A percentile compares a stretch with the other conserved stretches of the same genome.
phyloP scores from a whole-genome alignment of 176 grass and related monocot species.

The Oryza officinalis region DNA sequence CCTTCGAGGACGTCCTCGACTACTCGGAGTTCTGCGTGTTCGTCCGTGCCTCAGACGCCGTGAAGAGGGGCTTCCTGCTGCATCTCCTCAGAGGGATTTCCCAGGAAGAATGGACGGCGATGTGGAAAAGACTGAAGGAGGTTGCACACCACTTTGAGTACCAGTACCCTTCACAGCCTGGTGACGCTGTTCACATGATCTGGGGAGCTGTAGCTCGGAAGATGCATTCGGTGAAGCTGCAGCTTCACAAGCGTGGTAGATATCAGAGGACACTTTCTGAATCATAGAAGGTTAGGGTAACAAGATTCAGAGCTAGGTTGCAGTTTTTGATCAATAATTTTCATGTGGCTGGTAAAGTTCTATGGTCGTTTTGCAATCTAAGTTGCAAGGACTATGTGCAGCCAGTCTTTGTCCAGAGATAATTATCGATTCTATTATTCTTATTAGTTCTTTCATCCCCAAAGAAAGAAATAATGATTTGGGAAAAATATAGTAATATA shows the following conservation, averaged over 20 bases:
- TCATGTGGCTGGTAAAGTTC: neutral
- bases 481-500: neutral
- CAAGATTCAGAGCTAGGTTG: neutral
- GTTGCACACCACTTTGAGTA: conserved; percentile 79
- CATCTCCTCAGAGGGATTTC: conserved; percentile 42
- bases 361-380: conserved; percentile 20
- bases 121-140: conserved; percentile 62
- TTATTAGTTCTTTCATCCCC: neutral
- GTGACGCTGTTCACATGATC: conserved; percentile 82
- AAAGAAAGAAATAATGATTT: neutral
- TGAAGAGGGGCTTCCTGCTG: conserved; percentile 49
- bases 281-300: conserved; percentile 10
- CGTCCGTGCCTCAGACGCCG: conserved; percentile 59
- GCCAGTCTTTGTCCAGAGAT: neutral
- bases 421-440: neutral
- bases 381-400: conserved; percentile 1
- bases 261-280: conserved; percentile 38
- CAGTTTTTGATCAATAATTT: neutral
- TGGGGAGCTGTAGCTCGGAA: conserved; percentile 70
- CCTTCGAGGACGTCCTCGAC: conserved; percentile 86
- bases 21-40: conserved; percentile 87
- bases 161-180: conserved; percentile 54
- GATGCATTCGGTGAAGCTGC: conserved; percentile 61
- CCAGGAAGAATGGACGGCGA: conserved; percentile 54
- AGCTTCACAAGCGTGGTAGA: conserved; percentile 57